Base-by-base conservation (phyloP, 768 basidiomycete genomes). In the Rhodotorula kratochvilovae region DNA sequence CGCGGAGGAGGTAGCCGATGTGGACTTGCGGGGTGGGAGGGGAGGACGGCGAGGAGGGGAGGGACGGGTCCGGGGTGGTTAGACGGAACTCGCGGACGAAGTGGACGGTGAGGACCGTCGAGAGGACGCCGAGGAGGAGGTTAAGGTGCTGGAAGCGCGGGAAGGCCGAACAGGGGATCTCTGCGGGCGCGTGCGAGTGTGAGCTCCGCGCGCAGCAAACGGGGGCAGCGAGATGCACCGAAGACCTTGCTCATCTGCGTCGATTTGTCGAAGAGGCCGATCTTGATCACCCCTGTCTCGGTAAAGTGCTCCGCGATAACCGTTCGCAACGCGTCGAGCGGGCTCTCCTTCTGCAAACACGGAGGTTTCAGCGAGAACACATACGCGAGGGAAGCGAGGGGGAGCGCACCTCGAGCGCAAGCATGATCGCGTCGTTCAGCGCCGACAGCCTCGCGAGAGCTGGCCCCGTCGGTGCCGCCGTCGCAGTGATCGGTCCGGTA, bases 91-190 rank as follows among this genome's bases (percentile, higher is more conserved):
- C 73, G 29, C 69, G 73, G n/a, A 61, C 64, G 36, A 70, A 62
- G 27, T 60, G 58, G 13, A 69, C 59, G 2, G 63, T 42, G n/a
- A 74, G 36, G 21, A 60, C 29, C 25, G 66, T 33, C 0, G 54
- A 45, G 50, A 62, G 29, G 36, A 70, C 69, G 59, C 67, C 69
- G 50, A 54, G 68, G 33, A 71, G 54, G 61, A 65, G 27, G 69
- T 74, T 70, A 55, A 74, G 67, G 51, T 74, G 69, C 25, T 65
- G 66, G 29, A 74, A 74, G 19, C 73, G 69, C 1, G 73, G 73
- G 56, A 65, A 71, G 39, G 73, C 69, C 16, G 73, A 71, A 35
- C 66, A 71, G 45, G 73, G 73, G 31, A 74, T 74, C 29, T 74
- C 73, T 74, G 66, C 42, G 50, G 23, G 46, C 16, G 2, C 8